Evolutionary conservation across 345 rosid genomes (phyloP), one percentile per base, ranked within the genome.

Genomic region (Pelargonium nanum): DNA sequence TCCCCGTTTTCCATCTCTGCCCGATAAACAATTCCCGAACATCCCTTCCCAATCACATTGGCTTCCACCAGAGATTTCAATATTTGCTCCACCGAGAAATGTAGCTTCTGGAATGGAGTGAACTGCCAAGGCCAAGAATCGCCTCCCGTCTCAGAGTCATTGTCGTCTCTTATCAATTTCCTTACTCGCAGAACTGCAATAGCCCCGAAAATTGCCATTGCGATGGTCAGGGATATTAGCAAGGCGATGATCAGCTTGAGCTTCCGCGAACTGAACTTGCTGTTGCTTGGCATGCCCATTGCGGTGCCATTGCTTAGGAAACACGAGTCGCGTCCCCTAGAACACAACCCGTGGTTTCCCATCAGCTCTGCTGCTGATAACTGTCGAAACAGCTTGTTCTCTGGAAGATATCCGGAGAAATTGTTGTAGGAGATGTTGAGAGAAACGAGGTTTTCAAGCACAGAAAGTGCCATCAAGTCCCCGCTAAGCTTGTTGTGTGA

Each of bases 31-130:
- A 84, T 72, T 24, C 97, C 94, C 2, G 96, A 89, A 50, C 95
- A 91, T 66, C 97, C 97, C 69, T 86, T 89, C 9, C 97, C 99
- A 13, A 93, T 69, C 13, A 85, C 79, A 63, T 80, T 93, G 19
- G 78, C 84, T 61, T 80, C 91, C 26, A 85, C 84, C 53, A 92
- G 63, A 64, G 86, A 80, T 68, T 75, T 84, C 65, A 87, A 71
- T 56, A 87, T 81, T 25, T 84, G 85, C 61, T 82, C 88, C 0
- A 87, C 79, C 5, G 88, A 74, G 72, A 87, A 87, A 70, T 72
- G 82, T 64, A 87, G 78, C 64, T 82, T 84, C 67, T 87, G 90
- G 69, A 87, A 87, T 24, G 95, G 88, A 58, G 95, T 87, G 82
- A 87, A 81, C 32, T 87, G 83, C 95, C 86, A 87, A 57, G 88